Evolutionary conservation across 768 basidiomycete genomes (phyloP), one percentile per base, ranked within the genome.

Genomic region (Trametes meyenii): DNA sequence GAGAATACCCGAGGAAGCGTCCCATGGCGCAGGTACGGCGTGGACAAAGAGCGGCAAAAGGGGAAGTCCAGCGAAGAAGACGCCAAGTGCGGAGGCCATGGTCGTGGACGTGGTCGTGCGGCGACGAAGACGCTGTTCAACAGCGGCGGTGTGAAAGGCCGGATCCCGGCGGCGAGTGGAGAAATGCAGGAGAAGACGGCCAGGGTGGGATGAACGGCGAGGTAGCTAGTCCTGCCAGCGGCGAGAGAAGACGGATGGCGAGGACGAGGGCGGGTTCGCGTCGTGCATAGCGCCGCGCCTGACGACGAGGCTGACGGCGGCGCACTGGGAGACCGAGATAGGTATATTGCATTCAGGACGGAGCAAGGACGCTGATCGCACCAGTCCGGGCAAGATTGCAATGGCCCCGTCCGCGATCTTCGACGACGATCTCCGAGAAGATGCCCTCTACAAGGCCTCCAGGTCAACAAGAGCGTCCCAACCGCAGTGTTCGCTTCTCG

Each of bases 1-100:
- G 40, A 23, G 42, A 57, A 50, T 29, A 17, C 16, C 58, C 51
- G 46, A 42, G n/a, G 21, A 42, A 6, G 46, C 19, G 56, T 60
- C 45, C 50, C 58, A 61, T 5, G 66, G 58, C 5, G 58, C 40
- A 16, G 62, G 62, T 43, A 52, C 54, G 38, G 42, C 43, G 16
- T 42, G 56, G 58, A 54, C 61, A 46, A 62, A 61, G 48, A 64
- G 60, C 61, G 66, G 63, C 42, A 62, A 61, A 40, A 55, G 26
- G n/a, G 55, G 45, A 21, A 67, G 63, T 8, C 48, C 53, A 12
- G 59, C 55, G 36, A 60, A 5, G 29, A 60, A 48, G 23, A 56
- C 35, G 23, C 26, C 50, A 26, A 46, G 58, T 44, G 39, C 36
- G 49, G 48, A 38, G 12, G 60, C 2, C 54, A 54, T 49, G 38